Evolutionary conservation across 441 rosid genomes (phyloP), one percentile per base, ranked within the genome.

Genomic region (Theobroma grandiflorum): DNA sequence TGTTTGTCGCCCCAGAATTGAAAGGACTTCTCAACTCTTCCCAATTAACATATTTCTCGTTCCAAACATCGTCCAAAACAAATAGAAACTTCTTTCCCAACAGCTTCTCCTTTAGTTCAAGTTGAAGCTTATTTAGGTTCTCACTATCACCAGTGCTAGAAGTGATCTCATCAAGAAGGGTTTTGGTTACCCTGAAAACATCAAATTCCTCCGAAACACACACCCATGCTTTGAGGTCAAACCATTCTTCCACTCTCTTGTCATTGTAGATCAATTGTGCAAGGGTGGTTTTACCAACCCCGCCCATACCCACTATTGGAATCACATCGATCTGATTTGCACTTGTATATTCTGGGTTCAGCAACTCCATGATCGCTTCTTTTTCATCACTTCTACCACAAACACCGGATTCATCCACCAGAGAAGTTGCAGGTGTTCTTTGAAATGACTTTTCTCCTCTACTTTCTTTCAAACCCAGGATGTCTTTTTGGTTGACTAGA

Each of bases 191-290:
- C 31, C 15, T 72, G 18, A 37, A 18, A 53, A 9, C 47, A 37
- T 72, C 76, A 72, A 72, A 72, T 72, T 72, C 76, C 31, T 31
- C 47, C 2, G 76, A 72, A 35, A 72, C 76, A 72, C 76, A 72
- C 18, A 72, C 76, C 76, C 76, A 72, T 2, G 63, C 76, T 72
- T 52, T 72, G 63, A 18, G 22, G 18, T 72, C 63, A 35, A 72
- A 72, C 76, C 63, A 72, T 11, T 9, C 76, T 3, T 52, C 49
- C 76, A 53, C 33, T n/a, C 76, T 72, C 33, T 72, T n/a, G 76
- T 72, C 76, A 72, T 72, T 72, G 76, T 15, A 72, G 62, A 72
- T 42, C 63, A 72, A 52, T 37, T 72, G 63, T 52, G 76, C 63
- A n/a, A 72, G 63, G 33, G 76, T 72, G 49, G 76, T 72, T 53